phyloP scores from a whole-genome alignment of 169 alveolate genomes.

The Cryptosporidium sp. region DNA sequence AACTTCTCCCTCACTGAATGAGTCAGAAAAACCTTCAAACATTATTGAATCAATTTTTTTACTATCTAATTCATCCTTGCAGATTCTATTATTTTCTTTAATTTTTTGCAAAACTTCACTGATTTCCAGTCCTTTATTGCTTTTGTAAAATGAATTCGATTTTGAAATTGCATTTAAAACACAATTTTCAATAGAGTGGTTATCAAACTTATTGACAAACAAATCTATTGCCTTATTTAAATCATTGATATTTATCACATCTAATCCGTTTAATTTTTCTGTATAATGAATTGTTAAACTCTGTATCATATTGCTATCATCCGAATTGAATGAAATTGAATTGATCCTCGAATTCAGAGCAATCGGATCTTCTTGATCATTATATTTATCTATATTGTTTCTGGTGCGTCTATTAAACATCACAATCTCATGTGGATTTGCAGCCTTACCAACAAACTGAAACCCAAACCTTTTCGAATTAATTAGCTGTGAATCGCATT shows the following conservation, averaged over 20 bases:
- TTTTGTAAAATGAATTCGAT: slow-evolving; percentile 22
- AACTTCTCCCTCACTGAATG: slow-evolving; percentile 5
- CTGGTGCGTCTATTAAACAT: slow-evolving; percentile 76
- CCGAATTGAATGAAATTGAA: neutral
- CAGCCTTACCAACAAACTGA: slow-evolving; percentile 78
- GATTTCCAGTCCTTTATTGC: neutral
- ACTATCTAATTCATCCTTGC: neutral
- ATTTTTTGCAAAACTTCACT: slow-evolving; percentile 2
- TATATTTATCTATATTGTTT: neutral
- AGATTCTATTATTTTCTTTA: neutral
- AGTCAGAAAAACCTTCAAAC: slow-evolving; percentile 6
- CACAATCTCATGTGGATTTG: slow-evolving; percentile 84
- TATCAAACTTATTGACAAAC: slow-evolving; percentile 58
- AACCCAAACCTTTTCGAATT: slow-evolving; percentile 84
- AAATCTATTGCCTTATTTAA: slow-evolving; percentile 37
- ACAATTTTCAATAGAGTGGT: slow-evolving; percentile 30
- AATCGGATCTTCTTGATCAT: slow-evolving; percentile 21
- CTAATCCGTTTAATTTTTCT: slow-evolving; percentile 35
- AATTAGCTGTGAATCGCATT: slow-evolving; percentile 63
- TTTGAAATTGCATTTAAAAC: slow-evolving; percentile 2
- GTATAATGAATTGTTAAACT: slow-evolving; percentile 13
- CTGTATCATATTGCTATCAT: slow-evolving; percentile 32
- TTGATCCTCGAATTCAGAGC: slow-evolving; percentile 12
- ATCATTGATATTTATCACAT: slow-evolving; percentile 14
- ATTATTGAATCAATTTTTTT: neutral